Percentiles rank a stretch among this genome's conserved stretches.
Conservation (phyloP, 2,329 filamentous ascomycete species). For the Penicillium sclerotigenum region DNA sequence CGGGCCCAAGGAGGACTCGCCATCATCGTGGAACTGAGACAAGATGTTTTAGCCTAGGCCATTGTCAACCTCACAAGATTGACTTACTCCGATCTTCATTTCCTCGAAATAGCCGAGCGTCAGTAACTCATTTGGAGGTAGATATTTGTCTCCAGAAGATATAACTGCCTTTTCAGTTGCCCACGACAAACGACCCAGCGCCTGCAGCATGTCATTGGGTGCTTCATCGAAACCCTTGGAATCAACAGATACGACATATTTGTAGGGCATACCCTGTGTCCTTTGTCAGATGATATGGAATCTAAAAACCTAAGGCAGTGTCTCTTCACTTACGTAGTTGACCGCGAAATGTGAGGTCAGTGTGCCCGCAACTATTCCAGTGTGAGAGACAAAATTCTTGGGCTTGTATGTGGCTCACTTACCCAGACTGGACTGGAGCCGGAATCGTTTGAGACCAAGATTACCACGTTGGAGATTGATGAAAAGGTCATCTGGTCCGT, state of each 20-base stretch:
- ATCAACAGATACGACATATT: conserved; percentile 53
- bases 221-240: conserved; percentile 45
- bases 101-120: conserved; percentile 55
- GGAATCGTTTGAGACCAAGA: conserved; percentile 48
- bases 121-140: conserved; percentile 56
- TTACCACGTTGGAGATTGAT: conserved; percentile 45
- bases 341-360: conserved; percentile 49
- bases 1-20: conserved; percentile 54
- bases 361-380: conserved; percentile 33
- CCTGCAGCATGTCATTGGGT: conserved; percentile 42
- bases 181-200: conserved; percentile 54
- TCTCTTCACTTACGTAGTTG: conserved; percentile 44
- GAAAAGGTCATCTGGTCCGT: conserved; percentile 63
- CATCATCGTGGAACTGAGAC: conserved; percentile 56
- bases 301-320: background rate
- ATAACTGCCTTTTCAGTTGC: conserved; percentile 45
- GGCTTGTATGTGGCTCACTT: conserved; percentile 10
- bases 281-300: background rate
- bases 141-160: conserved; percentile 19
- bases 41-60: background rate
- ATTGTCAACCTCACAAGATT: background rate
- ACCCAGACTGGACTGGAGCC: conserved; percentile 34
- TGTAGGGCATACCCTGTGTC: conserved; percentile 56
- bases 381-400: background rate
- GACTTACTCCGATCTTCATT: conserved; percentile 51